phyloP scores from a whole-genome alignment of 192 early-diverging fungal genomes.

The Phlyctochytrium bullatum region DNA sequence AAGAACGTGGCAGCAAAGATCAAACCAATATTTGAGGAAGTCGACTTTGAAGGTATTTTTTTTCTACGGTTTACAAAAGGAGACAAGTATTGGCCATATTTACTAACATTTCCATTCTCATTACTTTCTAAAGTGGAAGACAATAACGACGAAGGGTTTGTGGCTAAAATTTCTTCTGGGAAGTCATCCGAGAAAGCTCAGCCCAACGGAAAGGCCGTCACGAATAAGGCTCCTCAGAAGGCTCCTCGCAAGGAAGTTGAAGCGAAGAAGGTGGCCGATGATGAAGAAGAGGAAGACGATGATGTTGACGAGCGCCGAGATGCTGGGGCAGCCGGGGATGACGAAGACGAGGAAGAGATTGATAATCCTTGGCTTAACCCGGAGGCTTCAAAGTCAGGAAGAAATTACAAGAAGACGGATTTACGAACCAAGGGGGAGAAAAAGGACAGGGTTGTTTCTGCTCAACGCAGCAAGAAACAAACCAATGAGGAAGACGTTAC shows the following conservation, averaged over 20 bases:
- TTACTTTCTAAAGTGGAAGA: no score
- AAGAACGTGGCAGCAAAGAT: not conserved
- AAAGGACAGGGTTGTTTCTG: constrained; percentile 22
- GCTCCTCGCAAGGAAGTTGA: no score
- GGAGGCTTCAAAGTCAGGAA: constrained; percentile 34
- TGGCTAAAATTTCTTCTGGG: constrained; percentile 12
- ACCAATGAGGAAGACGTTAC: constrained; percentile 4
- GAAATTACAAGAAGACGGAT: not conserved
- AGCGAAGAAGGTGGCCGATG: not conserved
- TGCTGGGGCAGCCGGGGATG: not conserved
- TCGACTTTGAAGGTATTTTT: constrained; percentile 10
- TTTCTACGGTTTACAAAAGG: not conserved
- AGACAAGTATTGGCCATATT: no score
- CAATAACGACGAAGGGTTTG: constrained; percentile 14
- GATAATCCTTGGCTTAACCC: constrained; percentile 71
- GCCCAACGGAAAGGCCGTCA: not conserved
- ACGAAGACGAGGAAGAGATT: constrained; percentile 22
- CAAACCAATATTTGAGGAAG: constrained; percentile 18
- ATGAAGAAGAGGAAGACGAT: not conserved
- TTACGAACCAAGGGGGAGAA: constrained; percentile 14
- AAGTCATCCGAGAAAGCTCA: not conserved
- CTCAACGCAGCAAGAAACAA: not conserved
- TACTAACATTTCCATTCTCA: no score
- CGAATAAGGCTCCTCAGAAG: not conserved
- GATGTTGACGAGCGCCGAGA: not conserved